phyloP scores from a whole-genome alignment of 2,329 filamentous ascomycete genomes.

The Atkinsonella hypoxylon region DNA sequence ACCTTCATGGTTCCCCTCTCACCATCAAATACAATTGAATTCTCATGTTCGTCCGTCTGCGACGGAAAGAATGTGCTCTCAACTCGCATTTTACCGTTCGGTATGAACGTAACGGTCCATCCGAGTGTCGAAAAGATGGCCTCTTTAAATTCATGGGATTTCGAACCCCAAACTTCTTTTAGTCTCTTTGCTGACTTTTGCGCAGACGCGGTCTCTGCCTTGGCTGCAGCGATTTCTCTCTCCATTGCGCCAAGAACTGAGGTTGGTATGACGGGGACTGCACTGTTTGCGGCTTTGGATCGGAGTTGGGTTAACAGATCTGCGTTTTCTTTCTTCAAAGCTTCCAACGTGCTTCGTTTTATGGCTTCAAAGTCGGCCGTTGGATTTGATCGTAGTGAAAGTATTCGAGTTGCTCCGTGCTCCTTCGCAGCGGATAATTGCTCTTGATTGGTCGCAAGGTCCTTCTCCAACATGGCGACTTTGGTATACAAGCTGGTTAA shows the following conservation, averaged over 20 bases:
- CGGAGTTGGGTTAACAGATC: constrained; percentile 66
- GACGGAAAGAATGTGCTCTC: constrained; percentile 75
- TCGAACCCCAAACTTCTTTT: constrained; percentile 85
- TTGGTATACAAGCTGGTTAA: constrained; percentile 57
- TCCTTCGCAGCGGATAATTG: constrained; percentile 58
- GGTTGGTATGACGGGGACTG: constrained; percentile 56
- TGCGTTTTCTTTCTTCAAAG: constrained; percentile 71
- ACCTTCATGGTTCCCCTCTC: constrained; percentile 98
- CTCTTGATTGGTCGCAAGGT: constrained; percentile 58
- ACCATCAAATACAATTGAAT: constrained; percentile 75
- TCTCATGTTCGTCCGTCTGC: constrained; percentile 55
- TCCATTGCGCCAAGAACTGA: constrained; percentile 65
- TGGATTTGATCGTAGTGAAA: constrained; percentile 84
- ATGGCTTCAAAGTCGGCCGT: constrained; percentile 76
- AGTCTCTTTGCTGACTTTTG: constrained; percentile 78
- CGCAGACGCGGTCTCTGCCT: constrained; percentile 55
- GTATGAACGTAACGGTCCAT: constrained; percentile 91
- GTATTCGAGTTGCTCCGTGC: constrained; percentile 64
- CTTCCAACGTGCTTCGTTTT: constrained; percentile 67
- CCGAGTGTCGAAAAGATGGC: constrained; percentile 85
- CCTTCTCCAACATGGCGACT: constrained; percentile 59
- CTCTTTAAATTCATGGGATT: constrained; percentile 90
- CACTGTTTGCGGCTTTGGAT: constrained; percentile 26
- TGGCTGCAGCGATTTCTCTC: constrained; percentile 61
- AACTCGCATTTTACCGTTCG: constrained; percentile 91